Base-by-base conservation (phyloP, 257 asterid genomes). In the Solanum gracilifrons region DNA sequence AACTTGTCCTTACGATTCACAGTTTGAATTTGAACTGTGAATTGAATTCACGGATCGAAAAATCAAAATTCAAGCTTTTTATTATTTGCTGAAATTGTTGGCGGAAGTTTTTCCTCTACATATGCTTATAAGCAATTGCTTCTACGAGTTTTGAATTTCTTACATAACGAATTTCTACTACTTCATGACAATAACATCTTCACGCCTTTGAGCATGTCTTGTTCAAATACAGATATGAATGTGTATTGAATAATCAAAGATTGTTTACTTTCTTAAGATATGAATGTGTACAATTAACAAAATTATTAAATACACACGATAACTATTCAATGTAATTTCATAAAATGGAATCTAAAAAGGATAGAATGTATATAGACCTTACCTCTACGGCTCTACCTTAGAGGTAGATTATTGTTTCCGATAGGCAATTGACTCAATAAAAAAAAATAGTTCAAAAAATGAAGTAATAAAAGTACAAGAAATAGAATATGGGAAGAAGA, bases 361-460 rank as follows among this genome's bases (percentile, higher is more conserved):
- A 55, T 18, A 16, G 21, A 51, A 51, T 51, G 3, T 16, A 5
- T 15, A 20, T 7, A 55, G 64, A 18, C 10, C 3, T 55, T 43
- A 43, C 16, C 16, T 43, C 51, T 43, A 12, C 51, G 9, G 4
- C 10, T 55, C 64, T 18, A 7, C 10, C 25, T 7, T 0, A 55
- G 4, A 51, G 23, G 23, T 16, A 6, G 62, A 51, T 51, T 51
- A 51, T 18, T 51, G 9, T 51, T 16, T 48, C 2, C 21, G 62
- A 51, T 16, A 51, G 23, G 3, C 9, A 7, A 1, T 51, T 2
- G 1, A 6, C 8, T 48, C 7, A 0, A 5, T 0, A 1, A 6
- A 16, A 48, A 48, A 51, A 51, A 51, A 51, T 2, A 51, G 62
- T 15, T 21, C 11, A 58, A 0, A 6, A 58, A 58, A 7, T 20